Conservation (phyloP, 768 basidiomycete genomes). For the Leccinellum rugosiceps region DNA sequence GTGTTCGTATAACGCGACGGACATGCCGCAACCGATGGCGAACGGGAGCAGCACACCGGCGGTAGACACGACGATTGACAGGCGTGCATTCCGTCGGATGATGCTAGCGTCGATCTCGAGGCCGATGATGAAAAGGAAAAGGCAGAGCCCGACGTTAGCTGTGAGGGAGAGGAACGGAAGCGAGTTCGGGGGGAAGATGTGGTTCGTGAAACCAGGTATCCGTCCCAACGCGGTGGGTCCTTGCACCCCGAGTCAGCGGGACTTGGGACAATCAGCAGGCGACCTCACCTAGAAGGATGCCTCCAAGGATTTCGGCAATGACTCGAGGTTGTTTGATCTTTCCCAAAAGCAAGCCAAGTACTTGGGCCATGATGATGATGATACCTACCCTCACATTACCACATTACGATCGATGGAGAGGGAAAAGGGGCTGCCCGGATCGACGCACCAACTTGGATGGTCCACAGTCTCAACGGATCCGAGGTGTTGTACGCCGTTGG, state of each 20-base stretch:
- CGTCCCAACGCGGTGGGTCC: slow-evolving; percentile 64
- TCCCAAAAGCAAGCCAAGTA: slow-evolving; percentile 60
- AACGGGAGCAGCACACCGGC: slow-evolving; percentile 85
- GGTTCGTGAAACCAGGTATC: slow-evolving; percentile 83
- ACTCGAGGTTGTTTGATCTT: slow-evolving; percentile 88
- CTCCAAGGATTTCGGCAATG: slow-evolving; percentile 89
- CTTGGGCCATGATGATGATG: slow-evolving; percentile 82
- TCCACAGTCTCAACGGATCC: slow-evolving; percentile 76
- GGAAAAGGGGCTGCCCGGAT: not conserved
- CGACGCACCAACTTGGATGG: slow-evolving; percentile 66
- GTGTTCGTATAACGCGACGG: slow-evolving; percentile 68
- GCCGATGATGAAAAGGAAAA: slow-evolving; percentile 92
- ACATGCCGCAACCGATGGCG: slow-evolving; percentile 73
- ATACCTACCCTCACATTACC: slow-evolving; percentile 38
- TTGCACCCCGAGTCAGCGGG: not conserved
- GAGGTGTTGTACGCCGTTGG: slow-evolving; percentile 56
- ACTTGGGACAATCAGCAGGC: slow-evolving; percentile 38
- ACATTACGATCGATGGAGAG: not conserved
- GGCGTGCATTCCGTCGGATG: slow-evolving; percentile 71
- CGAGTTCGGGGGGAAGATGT: slow-evolving; percentile 76
- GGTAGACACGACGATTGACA: slow-evolving; percentile 65
- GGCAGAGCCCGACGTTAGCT: slow-evolving; percentile 83
- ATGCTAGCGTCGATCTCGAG: slow-evolving; percentile 83
- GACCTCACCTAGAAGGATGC: slow-evolving; percentile 70
- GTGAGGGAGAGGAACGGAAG: slow-evolving; percentile 78